phyloP scores from a whole-genome alignment of 139 green algal species.

The Coelastrella sp. region DNA sequence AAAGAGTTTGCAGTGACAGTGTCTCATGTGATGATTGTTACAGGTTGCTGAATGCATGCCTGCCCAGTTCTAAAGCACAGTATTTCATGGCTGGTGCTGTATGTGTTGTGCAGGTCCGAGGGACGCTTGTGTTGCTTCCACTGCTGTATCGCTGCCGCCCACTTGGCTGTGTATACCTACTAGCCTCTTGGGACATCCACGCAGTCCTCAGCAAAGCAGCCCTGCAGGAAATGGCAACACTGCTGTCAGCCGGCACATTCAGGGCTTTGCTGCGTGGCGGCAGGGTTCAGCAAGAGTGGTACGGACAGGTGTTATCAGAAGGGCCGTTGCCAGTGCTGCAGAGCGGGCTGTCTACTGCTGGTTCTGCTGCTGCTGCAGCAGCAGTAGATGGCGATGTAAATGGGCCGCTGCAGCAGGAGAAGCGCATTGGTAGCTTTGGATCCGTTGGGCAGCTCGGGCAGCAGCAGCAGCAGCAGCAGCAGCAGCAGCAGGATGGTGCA shows the following conservation, averaged over 20 bases:
- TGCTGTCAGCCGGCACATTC: conserved; percentile 42
- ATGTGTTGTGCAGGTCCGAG: conserved; percentile 5
- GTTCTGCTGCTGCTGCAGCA: neutral
- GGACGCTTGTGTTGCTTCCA: conserved; percentile 64
- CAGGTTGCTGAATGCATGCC: neutral
- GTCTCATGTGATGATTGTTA: neutral
- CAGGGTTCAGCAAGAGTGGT: conserved; percentile 29
- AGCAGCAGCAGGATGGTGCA: neutral
- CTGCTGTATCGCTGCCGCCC: conserved; percentile 54
- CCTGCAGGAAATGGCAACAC: conserved; percentile 48
- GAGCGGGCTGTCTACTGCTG: neutral
- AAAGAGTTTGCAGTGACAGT: no score
- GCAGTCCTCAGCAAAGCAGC: conserved; percentile 40
- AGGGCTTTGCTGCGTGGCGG: conserved; percentile 11
- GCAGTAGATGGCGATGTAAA: neutral
- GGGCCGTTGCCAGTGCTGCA: neutral
- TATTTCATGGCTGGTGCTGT: neutral
- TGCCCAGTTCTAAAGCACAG: neutral
- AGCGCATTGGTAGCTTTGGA: neutral
- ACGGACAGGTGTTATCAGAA: conserved; percentile 6
- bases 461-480: neutral
- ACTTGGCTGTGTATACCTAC: conserved; percentile 63
- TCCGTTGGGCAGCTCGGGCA: neutral
- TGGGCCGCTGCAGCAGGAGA: neutral
- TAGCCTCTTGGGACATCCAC: conserved; percentile 57